Percentiles rank a stretch among this genome's conserved stretches.
Conservation (phyloP, 495 filamentous ascomycete genomes). For the Parachaetomium inaequale region DNA sequence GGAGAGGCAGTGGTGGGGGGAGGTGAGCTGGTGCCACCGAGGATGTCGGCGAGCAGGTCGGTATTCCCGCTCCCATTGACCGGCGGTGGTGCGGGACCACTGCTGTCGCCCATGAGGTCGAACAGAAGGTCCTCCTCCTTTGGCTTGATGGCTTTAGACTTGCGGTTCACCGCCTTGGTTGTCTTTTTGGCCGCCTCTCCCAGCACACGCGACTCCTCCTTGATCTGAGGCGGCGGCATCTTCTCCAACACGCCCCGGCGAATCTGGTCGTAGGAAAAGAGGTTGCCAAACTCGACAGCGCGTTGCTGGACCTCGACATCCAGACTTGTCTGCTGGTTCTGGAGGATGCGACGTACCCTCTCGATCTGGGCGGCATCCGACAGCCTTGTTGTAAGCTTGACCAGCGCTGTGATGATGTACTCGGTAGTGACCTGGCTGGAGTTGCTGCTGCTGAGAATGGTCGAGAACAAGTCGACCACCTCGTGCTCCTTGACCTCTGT, state of each 20-base stretch:
- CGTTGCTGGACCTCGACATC: constrained; percentile 96
- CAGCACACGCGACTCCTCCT: constrained; percentile 84
- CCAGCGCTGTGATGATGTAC: constrained; percentile 90
- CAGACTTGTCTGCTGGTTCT: constrained; percentile 70
- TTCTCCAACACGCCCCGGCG: constrained; percentile 88
- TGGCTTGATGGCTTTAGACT: constrained; percentile 71
- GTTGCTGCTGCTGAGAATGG: constrained; percentile 90
- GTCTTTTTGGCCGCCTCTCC: constrained; percentile 83
- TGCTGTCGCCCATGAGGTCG: constrained; percentile 84
- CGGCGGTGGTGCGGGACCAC: constrained; percentile 46
- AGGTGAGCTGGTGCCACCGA: constrained; percentile 58
- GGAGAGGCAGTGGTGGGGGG: constrained; percentile 53
- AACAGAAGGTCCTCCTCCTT: constrained; percentile 88
- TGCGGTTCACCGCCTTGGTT: constrained; percentile 68
- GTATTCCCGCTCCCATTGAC: constrained; percentile 69
- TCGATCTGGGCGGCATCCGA: constrained; percentile 79
- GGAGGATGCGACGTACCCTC: constrained; percentile 72
- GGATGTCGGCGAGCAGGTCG: constrained; percentile 85
- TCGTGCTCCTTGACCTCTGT: constrained; percentile 87
- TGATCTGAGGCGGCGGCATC: constrained; percentile 96
- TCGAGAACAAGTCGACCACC: constrained; percentile 82
- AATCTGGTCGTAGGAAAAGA: constrained; percentile 85
- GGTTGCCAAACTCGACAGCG: constrained; percentile 88
- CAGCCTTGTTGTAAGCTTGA: constrained; percentile 92
- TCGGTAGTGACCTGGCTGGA: constrained; percentile 83